A percentile compares a stretch with the other conserved stretches of the same genome.
Conservation (phyloP, 148 eudicot genomes). For the Diospyros kaki region DNA sequence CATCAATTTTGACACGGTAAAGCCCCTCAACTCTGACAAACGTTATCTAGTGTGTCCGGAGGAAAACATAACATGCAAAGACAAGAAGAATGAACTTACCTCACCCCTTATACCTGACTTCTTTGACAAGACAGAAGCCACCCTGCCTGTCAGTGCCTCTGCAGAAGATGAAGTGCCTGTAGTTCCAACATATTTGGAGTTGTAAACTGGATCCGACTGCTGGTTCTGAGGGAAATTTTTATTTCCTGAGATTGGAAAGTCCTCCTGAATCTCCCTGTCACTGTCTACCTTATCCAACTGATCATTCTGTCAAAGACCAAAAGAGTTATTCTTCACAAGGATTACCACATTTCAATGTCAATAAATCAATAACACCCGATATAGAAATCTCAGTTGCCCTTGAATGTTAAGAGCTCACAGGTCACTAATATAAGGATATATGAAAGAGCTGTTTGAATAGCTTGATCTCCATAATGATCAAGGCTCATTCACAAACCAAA, state of each 20-base stretch:
- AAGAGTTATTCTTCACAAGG: background rate
- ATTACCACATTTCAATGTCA: too few relatives aligned
- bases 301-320: conserved; percentile 22
- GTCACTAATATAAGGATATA: too few relatives aligned
- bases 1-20: background rate
- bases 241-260: conserved; percentile 19
- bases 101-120: conserved; percentile 49
- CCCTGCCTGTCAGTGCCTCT: conserved; percentile 25
- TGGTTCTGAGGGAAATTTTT: conserved; percentile 26
- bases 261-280: conserved; percentile 35
- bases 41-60: too few relatives aligned
- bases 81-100: conserved; percentile 33
- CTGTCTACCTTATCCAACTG: conserved; percentile 27
- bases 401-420: too few relatives aligned
- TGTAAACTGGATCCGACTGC: conserved; percentile 24
- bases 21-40: background rate
- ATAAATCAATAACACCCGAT: too few relatives aligned
- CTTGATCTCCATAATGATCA: conserved; percentile 6
- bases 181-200: conserved; percentile 20
- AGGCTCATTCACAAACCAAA: conserved; percentile 12
- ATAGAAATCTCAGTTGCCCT: too few relatives aligned
- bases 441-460: conserved; percentile 1
- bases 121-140: conserved; percentile 26
- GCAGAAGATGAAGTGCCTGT: conserved; percentile 23
- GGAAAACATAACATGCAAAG: background rate